A percentile compares a stretch with the other conserved stretches of the same genome.
Conservation (phyloP, 805 yeast genomes). For the Myxozyma monticola region DNA sequence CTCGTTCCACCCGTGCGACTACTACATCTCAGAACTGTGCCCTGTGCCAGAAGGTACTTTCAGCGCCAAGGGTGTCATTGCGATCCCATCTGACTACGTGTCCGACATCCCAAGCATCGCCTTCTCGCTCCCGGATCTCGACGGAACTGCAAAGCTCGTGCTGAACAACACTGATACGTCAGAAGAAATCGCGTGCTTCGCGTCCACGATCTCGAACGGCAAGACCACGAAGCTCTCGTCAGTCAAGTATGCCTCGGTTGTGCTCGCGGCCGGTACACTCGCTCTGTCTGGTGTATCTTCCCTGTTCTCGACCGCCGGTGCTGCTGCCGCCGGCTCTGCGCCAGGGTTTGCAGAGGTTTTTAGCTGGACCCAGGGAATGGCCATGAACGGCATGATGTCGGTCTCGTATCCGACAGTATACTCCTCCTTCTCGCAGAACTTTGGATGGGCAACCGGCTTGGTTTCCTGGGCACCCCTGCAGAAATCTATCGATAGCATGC, state of each 20-base stretch:
- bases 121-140: constrained; percentile 40
- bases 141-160: constrained; percentile 35
- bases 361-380: constrained; percentile 37
- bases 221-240: constrained; percentile 34
- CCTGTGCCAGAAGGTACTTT: constrained; percentile 36
- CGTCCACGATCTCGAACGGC: constrained; percentile 38
- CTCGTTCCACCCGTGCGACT: constrained; percentile 37
- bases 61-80: constrained; percentile 33
- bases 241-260: constrained; percentile 36
- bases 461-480: constrained; percentile 38
- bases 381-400: constrained; percentile 39
- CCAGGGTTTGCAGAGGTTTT: constrained; percentile 37
- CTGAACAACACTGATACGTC: constrained; percentile 29
- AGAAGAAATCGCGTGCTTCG: constrained; percentile 34
- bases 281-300: constrained; percentile 27
- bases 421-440: constrained; percentile 36
- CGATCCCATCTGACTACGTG: constrained; percentile 36
- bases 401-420: constrained; percentile 39
- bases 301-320: constrained; percentile 22
- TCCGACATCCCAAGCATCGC: constrained; percentile 36
- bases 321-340: constrained; percentile 22
- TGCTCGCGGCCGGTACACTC: constrained; percentile 37
- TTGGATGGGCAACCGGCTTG: constrained; percentile 40
- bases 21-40: constrained; percentile 36
- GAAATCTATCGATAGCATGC: constrained; percentile 35